Base-by-base conservation (phyloP, 495 filamentous ascomycete species). In the Alectoria sarmentosa region DNA sequence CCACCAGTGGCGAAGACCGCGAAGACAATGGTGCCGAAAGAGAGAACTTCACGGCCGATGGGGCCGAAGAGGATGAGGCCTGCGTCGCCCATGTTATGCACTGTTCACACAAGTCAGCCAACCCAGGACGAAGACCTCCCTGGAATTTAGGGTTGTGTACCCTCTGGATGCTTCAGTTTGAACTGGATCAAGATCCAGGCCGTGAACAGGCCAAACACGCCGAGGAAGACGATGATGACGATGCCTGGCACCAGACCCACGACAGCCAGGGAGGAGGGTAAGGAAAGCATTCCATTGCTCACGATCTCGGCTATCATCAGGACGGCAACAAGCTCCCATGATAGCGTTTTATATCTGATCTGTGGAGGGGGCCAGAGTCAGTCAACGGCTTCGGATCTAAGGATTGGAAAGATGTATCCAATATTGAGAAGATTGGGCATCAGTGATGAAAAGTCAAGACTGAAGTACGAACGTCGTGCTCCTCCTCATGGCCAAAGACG, bases 1-100 rank as follows among this genome's bases (percentile, higher is more conserved):
- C 74, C 70, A 19, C 75, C 75, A 2, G 76, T 75, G 7, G 72
- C 73, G 48, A 82, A 82, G 63, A 83, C 78, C 42, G 89, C 88
- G 66, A 93, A 89, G 61, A 89, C 82, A 55, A 91, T 88, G 75
- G 90, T 90, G 65, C 83, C 84, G 41, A 89, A 80, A 10, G 85
- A 86, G 54, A 87, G 80, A 69, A 91, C 72, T 21, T 73, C 78
- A 58, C 86, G 84, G 0, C 88, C 88, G 42, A 84, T 72, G 9
- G 66, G 73, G 10, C 88, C 88, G 69, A 85, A 77, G 39, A 91
- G 79, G 57, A 94, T 73, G 26, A 84, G 75, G 19, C 86, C 86
- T 5, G 84, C 88, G 69, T 94, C 89, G 28, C 86, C 85, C 73
- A 92, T 86, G 73, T 83, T 81, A 65, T 82, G 73, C 19, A 89